Percentiles rank a stretch among this genome's conserved stretches.
phyloP scores from a whole-genome alignment of 495 filamentous ascomycete species.

The Aspergillus panamensis region DNA sequence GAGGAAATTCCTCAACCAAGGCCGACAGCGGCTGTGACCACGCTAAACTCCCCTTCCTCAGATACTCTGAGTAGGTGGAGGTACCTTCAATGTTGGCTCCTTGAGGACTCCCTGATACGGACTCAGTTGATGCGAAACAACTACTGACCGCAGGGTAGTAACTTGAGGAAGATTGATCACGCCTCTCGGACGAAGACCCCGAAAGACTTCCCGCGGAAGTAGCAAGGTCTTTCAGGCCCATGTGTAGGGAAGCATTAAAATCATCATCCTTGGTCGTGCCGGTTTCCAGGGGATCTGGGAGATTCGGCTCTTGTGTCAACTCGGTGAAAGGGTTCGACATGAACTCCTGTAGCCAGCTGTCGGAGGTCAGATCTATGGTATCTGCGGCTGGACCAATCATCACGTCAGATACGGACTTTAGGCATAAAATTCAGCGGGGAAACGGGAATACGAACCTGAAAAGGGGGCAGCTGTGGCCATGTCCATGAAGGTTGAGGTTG shows the following conservation, averaged over 20 bases:
- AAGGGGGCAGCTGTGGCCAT: slow-evolving; percentile 6
- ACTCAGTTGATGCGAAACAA: slow-evolving; percentile 1
- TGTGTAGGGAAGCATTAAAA: neutral
- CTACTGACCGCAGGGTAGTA: slow-evolving; percentile 5
- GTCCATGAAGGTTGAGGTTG: slow-evolving; percentile 16
- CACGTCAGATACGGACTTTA: too few species aligned
- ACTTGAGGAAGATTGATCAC: neutral
- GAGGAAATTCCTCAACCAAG: neutral
- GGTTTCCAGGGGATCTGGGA: slow-evolving; percentile 18
- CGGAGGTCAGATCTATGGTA: slow-evolving; percentile 24
- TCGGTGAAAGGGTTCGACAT: slow-evolving; percentile 23
- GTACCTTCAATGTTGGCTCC: neutral
- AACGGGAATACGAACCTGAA: slow-evolving; percentile 11
- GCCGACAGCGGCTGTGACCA: slow-evolving; percentile 18
- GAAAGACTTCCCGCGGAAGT: neutral
- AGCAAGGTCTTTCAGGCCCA: slow-evolving; percentile 1
- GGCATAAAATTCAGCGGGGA: neutral
- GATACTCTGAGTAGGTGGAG: slow-evolving; percentile 1
- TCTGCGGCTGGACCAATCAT: slow-evolving; percentile 7
- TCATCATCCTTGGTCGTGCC: slow-evolving; percentile 7
- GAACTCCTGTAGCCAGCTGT: slow-evolving; percentile 34
- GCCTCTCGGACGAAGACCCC: slow-evolving; percentile 3
- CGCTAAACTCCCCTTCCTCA: slow-evolving; percentile 2
- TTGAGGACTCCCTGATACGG: neutral
- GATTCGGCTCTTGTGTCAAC: slow-evolving; percentile 11